Evolutionary conservation across 148 eudicot species (phyloP).

Genomic region (Amaranthus hypochondriacus): DNA sequence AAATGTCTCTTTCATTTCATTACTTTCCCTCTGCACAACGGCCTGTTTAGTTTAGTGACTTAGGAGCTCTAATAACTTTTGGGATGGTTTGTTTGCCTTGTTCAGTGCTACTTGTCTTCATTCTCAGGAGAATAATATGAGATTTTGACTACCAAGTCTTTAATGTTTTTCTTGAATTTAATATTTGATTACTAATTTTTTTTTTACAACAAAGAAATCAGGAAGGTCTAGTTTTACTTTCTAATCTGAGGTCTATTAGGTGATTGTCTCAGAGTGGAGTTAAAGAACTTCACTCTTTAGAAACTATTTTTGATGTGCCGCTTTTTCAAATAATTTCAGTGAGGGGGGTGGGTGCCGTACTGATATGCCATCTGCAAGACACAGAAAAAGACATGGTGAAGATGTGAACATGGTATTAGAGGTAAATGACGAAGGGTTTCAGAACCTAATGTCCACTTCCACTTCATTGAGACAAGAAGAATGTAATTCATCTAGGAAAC

Average conservation of each 20-base stretch:
- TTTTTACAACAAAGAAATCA: background rate
- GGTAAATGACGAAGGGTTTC: constrained; percentile 13
- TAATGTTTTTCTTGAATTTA: background rate
- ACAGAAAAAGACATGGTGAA: constrained; percentile 10
- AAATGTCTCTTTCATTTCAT: no score
- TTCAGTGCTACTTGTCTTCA: background rate
- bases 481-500: constrained; percentile 13
- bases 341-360: constrained; percentile 16
- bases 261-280: background rate
- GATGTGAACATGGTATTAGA: constrained; percentile 24
- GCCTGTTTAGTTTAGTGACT: no score
- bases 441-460: constrained; percentile 10
- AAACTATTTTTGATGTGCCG: background rate
- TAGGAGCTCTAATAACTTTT: no score
- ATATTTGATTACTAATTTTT: background rate
- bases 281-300: background rate
- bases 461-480: constrained; percentile 14
- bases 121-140: background rate
- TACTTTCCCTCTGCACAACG: no score
- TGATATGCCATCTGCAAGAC: constrained; percentile 23
- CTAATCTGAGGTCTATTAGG: background rate
- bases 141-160: background rate
- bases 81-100: background rate
- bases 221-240: constrained; percentile 2
- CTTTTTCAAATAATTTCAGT: constrained; percentile 19